Base-by-base conservation (phyloP, 768 basidiomycete species). In the Crucibulum laeve region DNA sequence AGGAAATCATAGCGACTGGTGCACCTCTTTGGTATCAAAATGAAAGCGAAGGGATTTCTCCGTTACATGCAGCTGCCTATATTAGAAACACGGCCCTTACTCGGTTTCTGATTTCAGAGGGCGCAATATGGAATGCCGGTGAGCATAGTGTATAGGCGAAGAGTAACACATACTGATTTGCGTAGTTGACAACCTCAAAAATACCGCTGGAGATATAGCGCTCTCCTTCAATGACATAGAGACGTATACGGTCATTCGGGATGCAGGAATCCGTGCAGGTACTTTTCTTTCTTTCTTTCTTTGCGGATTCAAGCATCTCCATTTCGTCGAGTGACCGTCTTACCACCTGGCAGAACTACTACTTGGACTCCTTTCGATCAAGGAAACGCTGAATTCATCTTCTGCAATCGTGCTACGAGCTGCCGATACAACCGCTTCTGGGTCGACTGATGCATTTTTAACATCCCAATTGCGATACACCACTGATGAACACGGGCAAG, bases 201-300 rank as follows among this genome's bases (percentile, higher is more conserved):
- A 85, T 54, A 95, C 91, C 5, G 90, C 96, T 1, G 93, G 84
- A 6, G 95, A 97, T 53, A 79, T 98, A 40, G 87, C 92, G 8
- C 69, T 92, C 23, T 95, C 92, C 5, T 75, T 87, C 61, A 94
- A 95, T 53, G 77, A 93, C 53, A 64, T 69, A 44, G 65, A 67
- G 28, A 83, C 83, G 13, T 98, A 97, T 62, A 76, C 69, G 17
- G 56, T 80, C 40, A 87, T 99, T 38, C 79, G 91, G n/a, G 85
- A 95, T 64, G 89, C 95, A 44, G 96, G 95, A 5, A 82, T 98
- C 46, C 82, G 95, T 45, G 76, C 87, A 65, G 93, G 94, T 90
- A 56, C 71, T 63, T 59, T 42, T 49, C 22, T 53, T 46, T 39
- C 26, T 39, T 8, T 44, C 33, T 25, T 23, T 17, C 37, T 44